Percentiles rank a stretch among this genome's conserved stretches.
Conservation (phyloP, 306 rosid species). For the Benincasa hispida region DNA sequence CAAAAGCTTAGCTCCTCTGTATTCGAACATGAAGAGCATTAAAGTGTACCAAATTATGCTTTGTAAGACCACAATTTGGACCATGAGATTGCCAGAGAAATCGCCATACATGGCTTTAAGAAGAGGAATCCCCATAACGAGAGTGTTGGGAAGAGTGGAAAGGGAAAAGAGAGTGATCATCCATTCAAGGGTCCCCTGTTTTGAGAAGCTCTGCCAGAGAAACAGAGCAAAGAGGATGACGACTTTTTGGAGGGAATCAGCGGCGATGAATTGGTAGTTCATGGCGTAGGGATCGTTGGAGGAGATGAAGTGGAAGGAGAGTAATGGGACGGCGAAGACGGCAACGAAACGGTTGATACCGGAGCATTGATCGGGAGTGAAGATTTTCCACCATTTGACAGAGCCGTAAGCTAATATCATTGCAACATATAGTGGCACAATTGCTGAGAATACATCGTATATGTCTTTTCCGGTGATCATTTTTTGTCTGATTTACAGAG, state of each 20-base stretch:
- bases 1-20: slow-evolving; percentile 66
- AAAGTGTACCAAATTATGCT: slow-evolving; percentile 81
- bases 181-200: slow-evolving; percentile 56
- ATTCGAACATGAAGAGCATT: slow-evolving; percentile 71
- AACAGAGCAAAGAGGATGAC: slow-evolving; percentile 50
- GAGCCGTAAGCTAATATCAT: slow-evolving; percentile 77
- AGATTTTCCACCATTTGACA: slow-evolving; percentile 75
- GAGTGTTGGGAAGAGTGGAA: slow-evolving; percentile 81
- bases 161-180: slow-evolving; percentile 73
- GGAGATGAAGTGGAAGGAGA: slow-evolving; percentile 76
- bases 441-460: slow-evolving; percentile 60
- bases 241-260: slow-evolving; percentile 69
- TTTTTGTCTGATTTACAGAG: neutral
- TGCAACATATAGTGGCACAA: slow-evolving; percentile 76
- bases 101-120: slow-evolving; percentile 79
- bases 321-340: slow-evolving; percentile 67
- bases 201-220: slow-evolving; percentile 56
- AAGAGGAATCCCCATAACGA: slow-evolving; percentile 78
- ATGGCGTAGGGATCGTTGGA: slow-evolving; percentile 65
- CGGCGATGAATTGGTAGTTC: slow-evolving; percentile 72
- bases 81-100: slow-evolving; percentile 56
- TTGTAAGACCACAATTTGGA: slow-evolving; percentile 75
- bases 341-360: slow-evolving; percentile 87
- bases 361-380: slow-evolving; percentile 76
- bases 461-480: slow-evolving; percentile 75